Evolutionary conservation across 768 basidiomycete genomes (phyloP).

Genomic region (Daedaleopsis sinensis): DNA sequence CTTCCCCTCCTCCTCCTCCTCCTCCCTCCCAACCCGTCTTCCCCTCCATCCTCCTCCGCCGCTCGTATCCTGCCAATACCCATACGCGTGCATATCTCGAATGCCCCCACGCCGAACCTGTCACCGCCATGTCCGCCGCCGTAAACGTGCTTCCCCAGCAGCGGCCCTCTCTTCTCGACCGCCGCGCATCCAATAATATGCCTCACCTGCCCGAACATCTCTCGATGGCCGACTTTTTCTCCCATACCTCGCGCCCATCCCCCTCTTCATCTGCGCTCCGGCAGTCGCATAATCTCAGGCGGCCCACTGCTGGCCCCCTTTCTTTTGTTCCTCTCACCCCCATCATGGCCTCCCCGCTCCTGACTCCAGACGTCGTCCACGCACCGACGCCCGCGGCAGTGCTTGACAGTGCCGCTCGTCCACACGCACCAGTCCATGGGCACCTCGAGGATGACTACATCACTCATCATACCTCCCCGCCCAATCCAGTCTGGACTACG

Average conservation of each 20-base stretch:
- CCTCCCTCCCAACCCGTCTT: background rate
- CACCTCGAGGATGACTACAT: constrained; percentile 11
- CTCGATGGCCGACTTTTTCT: constrained; percentile 11
- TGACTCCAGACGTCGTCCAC: constrained; percentile 43
- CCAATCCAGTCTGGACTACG: constrained; percentile 58
- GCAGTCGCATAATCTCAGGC: constrained; percentile 6
- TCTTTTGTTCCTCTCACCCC: constrained; percentile 48
- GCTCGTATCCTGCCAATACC: background rate
- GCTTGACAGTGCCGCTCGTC: constrained; percentile 8
- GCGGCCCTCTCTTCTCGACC: constrained; percentile 20
- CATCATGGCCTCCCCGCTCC: constrained; percentile 61
- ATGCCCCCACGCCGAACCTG: background rate
- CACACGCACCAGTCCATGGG: background rate
- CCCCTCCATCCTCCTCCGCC: constrained; percentile 4
- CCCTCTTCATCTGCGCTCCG: constrained; percentile 7
- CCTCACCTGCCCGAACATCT: constrained; percentile 17
- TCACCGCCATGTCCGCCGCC: constrained; percentile 18
- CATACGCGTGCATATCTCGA: background rate
- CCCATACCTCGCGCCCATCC: constrained; percentile 1
- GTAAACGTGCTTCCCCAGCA: constrained; percentile 21
- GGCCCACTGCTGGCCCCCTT: constrained; percentile 15
- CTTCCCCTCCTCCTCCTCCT: constrained; percentile 5
- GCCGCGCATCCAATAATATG: constrained; percentile 19
- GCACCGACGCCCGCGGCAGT: constrained; percentile 9
- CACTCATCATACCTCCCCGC: constrained; percentile 13